phyloP scores from a whole-genome alignment of 2,329 filamentous ascomycete genomes.

The Penicillium carneum region DNA sequence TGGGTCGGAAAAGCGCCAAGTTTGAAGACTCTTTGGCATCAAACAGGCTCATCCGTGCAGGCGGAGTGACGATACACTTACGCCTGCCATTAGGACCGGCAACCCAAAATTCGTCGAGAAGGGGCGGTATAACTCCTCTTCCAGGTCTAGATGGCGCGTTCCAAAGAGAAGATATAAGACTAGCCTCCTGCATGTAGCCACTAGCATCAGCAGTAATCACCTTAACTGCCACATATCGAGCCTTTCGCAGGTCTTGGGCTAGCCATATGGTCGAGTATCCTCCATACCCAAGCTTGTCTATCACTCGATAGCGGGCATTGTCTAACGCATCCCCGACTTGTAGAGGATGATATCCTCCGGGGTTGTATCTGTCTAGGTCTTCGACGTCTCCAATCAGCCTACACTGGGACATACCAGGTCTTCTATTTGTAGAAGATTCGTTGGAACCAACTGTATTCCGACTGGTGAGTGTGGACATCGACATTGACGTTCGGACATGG shows the following conservation, averaged over 20 bases:
- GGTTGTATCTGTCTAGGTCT: slow-evolving; percentile 22
- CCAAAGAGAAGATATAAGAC: slow-evolving; percentile 20
- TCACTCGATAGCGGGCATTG: slow-evolving; percentile 23
- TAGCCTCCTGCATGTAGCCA: slow-evolving; percentile 17
- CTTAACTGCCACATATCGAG: slow-evolving; percentile 48
- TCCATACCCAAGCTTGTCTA: slow-evolving; percentile 30
- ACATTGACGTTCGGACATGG: not conserved
- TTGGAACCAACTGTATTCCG: not conserved
- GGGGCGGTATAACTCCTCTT: slow-evolving; percentile 23
- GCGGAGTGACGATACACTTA: slow-evolving; percentile 31
- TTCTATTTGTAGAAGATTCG: not conserved
- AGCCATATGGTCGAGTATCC: slow-evolving; percentile 48
- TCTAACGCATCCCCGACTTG: slow-evolving; percentile 20
- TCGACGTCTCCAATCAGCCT: slow-evolving; percentile 17
- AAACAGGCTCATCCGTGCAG: slow-evolving; percentile 32
- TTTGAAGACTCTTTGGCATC: slow-evolving; percentile 35
- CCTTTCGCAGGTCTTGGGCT: slow-evolving; percentile 35
- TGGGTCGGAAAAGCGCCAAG: slow-evolving; percentile 28
- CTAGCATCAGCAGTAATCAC: slow-evolving; percentile 39
- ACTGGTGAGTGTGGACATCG: not conserved
- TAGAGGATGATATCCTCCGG: slow-evolving; percentile 25
- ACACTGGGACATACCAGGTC: slow-evolving; percentile 12
- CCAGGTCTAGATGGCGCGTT: slow-evolving; percentile 16
- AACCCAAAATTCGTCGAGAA: slow-evolving; percentile 40
- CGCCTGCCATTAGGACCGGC: slow-evolving; percentile 36